Conservation (phyloP, 2,329 filamentous ascomycete species). For the Escovopsis sp. region DNA sequence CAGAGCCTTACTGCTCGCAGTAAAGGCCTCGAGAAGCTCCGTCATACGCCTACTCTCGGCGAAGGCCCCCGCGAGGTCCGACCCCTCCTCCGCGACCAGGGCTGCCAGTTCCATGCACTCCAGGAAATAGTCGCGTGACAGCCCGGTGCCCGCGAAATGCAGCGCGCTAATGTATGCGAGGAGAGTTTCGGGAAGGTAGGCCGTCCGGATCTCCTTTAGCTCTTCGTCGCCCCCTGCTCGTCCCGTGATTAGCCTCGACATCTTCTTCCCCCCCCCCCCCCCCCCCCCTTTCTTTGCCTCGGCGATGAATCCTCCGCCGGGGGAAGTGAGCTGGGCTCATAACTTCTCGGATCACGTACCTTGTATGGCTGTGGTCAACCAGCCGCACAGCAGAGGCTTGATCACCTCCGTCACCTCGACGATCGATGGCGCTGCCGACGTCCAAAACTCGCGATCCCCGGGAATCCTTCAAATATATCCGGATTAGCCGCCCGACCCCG, state of each 20-base stretch:
- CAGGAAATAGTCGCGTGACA: slow-evolving; percentile 63
- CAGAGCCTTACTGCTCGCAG: slow-evolving; percentile 60
- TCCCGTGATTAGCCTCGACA: background rate
- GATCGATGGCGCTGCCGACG: slow-evolving; percentile 37
- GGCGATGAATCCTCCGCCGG: background rate
- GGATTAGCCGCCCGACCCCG: background rate
- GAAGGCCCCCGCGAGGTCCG: slow-evolving; percentile 52
- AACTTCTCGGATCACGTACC: slow-evolving; percentile 26
- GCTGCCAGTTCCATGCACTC: slow-evolving; percentile 79
- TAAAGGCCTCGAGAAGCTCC: slow-evolving; percentile 63
- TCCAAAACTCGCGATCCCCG: slow-evolving; percentile 33
- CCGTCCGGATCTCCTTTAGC: slow-evolving; percentile 50
- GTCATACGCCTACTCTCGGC: slow-evolving; percentile 51
- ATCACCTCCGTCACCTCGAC: slow-evolving; percentile 41
- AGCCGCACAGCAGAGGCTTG: slow-evolving; percentile 47
- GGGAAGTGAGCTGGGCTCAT: background rate
- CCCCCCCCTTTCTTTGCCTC: background rate
- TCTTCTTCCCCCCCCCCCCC: slow-evolving; percentile 47
- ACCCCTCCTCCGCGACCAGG: slow-evolving; percentile 54
- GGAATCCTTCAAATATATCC: background rate
- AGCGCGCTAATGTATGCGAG: slow-evolving; percentile 72
- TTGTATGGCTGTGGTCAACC: slow-evolving; percentile 42
- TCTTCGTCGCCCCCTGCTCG: slow-evolving; percentile 37
- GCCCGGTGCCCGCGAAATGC: slow-evolving; percentile 59
- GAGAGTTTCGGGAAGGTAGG: slow-evolving; percentile 74